Evolutionary conservation across 2,329 filamentous ascomycete species (phyloP).

Genomic region (Colletotrichum eleusines): DNA sequence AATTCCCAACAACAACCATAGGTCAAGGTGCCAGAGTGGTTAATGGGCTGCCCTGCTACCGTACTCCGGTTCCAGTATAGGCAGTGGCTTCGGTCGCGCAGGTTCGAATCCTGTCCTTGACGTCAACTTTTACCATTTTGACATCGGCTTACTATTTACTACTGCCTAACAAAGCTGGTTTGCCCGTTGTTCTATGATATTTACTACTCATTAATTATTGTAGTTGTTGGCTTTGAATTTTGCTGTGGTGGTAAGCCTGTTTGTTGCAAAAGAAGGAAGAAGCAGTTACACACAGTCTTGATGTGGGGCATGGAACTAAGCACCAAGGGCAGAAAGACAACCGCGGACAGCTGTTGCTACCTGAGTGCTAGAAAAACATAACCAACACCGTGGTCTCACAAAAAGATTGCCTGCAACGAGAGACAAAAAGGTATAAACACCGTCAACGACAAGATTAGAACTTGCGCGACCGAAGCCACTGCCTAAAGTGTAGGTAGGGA

Average conservation of each 20-base stretch:
- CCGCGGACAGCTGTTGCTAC: not conserved
- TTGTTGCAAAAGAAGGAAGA: not conserved
- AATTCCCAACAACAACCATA: not conserved
- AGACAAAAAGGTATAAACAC: not conserved
- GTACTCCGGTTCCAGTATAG: slow-evolving; percentile 19
- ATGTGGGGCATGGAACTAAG: too few relatives aligned
- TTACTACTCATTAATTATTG: not conserved
- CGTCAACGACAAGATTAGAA: slow-evolving; percentile 42
- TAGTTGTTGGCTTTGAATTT: not conserved
- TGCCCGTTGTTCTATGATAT: not conserved
- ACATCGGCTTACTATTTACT: not conserved
- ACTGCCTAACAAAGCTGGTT: too few relatives aligned
- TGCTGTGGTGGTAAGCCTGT: too few relatives aligned
- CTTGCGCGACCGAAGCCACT: slow-evolving; percentile 42
- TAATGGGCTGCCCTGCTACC: slow-evolving; percentile 42
- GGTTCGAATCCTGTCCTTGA: slow-evolving; percentile 42
- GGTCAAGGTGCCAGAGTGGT: slow-evolving; percentile 41
- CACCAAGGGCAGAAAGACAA: too few relatives aligned
- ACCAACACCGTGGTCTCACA: not conserved
- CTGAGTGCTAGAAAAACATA: not conserved
- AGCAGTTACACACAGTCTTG: not conserved
- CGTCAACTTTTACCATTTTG: slow-evolving; percentile 1
- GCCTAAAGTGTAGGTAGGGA: slow-evolving; percentile 27
- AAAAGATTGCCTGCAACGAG: not conserved
- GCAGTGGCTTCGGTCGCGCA: slow-evolving; percentile 42